phyloP scores from a whole-genome alignment of 2,329 filamentous ascomycete species.

The Ascochyta fabae region DNA sequence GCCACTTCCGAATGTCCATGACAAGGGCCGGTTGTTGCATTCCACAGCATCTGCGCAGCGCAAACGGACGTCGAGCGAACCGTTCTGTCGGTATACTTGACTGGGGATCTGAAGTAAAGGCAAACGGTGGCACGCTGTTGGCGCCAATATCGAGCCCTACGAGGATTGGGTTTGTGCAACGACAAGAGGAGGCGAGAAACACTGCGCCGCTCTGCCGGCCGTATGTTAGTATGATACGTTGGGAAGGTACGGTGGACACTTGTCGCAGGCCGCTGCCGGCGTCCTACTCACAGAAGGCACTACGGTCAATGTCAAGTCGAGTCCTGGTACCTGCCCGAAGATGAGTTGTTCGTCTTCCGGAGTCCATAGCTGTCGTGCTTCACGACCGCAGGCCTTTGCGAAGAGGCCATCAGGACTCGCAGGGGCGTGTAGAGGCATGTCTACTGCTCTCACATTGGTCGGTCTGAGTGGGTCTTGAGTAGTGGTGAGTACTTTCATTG shows the following conservation, averaged over 20 bases:
- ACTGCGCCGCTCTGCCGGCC: not conserved
- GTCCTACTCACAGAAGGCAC: conserved; percentile 1
- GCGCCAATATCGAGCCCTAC: conserved; percentile 17
- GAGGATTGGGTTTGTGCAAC: conserved; percentile 37
- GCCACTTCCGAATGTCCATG: conserved; percentile 57
- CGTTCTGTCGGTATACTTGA: conserved; percentile 20
- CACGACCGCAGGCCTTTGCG: not conserved
- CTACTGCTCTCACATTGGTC: not conserved
- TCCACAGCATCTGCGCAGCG: conserved; percentile 4
- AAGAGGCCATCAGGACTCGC: not conserved
- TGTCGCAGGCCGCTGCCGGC: not conserved
- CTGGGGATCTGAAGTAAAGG: not conserved
- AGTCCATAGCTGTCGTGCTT: not conserved
- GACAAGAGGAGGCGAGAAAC: conserved; percentile 2
- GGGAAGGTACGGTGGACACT: not conserved
- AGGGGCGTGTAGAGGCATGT: not conserved
- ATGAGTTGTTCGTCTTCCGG: not conserved
- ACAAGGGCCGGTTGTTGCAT: conserved; percentile 6
- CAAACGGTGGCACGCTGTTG: conserved; percentile 25
- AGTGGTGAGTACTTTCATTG: not conserved
- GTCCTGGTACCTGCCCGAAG: not conserved
- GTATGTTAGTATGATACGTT: not conserved
- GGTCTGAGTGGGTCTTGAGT: not conserved
- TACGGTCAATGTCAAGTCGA: not conserved
- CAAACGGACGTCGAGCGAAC: conserved; percentile 23